Evolutionary conservation across 2,329 filamentous ascomycete species (phyloP).

Genomic region (Zymoseptoria brevis): DNA sequence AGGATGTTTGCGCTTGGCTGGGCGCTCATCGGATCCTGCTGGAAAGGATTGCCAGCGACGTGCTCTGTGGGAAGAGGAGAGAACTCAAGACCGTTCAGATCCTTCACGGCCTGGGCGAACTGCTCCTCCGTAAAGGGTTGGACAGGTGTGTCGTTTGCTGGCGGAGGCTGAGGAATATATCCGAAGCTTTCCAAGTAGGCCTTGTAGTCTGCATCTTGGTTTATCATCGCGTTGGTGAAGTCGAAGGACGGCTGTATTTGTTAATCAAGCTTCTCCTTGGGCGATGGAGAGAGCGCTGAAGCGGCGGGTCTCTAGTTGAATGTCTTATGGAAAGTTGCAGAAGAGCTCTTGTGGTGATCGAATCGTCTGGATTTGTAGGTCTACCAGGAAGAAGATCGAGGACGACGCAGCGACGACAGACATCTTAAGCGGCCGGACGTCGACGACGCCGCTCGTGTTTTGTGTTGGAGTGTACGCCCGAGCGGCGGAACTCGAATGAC

Average conservation of each 20-base stretch:
- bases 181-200: neutral
- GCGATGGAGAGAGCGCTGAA: no score
- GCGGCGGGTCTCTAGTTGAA: no score
- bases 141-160: neutral
- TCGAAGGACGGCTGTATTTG: neutral
- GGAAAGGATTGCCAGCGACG: no score
- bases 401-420: no score
- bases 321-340: no score
- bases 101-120: neutral
- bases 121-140: neutral
- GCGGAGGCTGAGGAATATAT: neutral
- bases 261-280: no score
- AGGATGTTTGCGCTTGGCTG: neutral
- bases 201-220: neutral
- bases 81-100: neutral
- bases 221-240: neutral
- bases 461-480: neutral
- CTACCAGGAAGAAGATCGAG: neutral
- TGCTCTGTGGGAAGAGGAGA: neutral
- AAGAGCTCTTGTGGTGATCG: neutral
- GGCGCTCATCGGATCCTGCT: neutral
- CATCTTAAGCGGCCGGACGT: neutral
- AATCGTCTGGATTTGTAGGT: neutral
- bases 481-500: neutral
- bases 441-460: neutral